phyloP scores from a whole-genome alignment of 2,329 filamentous ascomycete species.

The Penicillium sp. region DNA sequence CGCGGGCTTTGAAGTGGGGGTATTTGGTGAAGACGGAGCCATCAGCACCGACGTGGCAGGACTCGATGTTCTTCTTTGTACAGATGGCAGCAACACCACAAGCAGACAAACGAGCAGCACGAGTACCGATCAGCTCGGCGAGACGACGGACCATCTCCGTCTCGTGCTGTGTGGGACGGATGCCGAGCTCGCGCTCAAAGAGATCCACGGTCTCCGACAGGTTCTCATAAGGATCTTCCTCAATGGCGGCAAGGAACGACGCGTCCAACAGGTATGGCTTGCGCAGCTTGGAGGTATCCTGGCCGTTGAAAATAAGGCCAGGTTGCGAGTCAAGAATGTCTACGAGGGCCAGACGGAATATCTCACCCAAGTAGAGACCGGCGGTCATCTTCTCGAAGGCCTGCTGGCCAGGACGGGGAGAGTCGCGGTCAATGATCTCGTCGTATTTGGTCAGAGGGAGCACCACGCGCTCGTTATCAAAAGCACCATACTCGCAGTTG shows the following conservation, averaged over 20 bases:
- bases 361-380: constrained; percentile 89
- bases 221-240: constrained; percentile 96
- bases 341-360: constrained; percentile 84
- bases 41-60: constrained; percentile 93
- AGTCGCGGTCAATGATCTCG: constrained; percentile 83
- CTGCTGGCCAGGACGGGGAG: constrained; percentile 89
- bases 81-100: constrained; percentile 95
- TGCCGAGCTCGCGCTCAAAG: constrained; percentile 73
- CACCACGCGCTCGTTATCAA: constrained; percentile 89
- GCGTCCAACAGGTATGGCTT: constrained; percentile 89
- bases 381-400: constrained; percentile 98
- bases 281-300: constrained; percentile 77
- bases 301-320: constrained; percentile 75
- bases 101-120: constrained; percentile 86
- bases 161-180: constrained; percentile 72
- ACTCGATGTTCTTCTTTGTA: constrained; percentile 88
- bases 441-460: constrained; percentile 86
- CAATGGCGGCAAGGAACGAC: constrained; percentile 88
- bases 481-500: constrained; percentile 97
- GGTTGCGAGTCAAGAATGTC: constrained; percentile 80
- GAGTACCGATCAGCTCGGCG: constrained; percentile 91
- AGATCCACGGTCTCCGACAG: constrained; percentile 83
- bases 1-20: constrained; percentile 93
- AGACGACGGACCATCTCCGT: constrained; percentile 86
- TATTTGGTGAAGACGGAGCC: constrained; percentile 99